Evolutionary conservation across 1,284 basidiomycete genomes (phyloP).

Genomic region (Schizophyllum amplum): DNA sequence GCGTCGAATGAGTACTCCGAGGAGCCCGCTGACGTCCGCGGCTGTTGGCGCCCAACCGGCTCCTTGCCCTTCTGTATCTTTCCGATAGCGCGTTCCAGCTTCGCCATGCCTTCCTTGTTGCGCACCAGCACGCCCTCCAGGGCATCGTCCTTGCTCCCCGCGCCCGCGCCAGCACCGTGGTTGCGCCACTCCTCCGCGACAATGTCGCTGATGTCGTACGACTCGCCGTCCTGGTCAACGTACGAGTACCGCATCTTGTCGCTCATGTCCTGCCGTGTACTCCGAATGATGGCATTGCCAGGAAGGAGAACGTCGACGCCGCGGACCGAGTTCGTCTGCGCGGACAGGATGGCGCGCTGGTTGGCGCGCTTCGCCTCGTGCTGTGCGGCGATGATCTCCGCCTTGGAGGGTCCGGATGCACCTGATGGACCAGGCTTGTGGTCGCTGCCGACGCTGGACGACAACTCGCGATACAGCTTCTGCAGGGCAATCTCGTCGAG

Average conservation of each 20-base stretch:
- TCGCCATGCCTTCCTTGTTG: constrained; percentile 52
- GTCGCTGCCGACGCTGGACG: constrained; percentile 21
- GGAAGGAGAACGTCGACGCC: constrained; percentile 85
- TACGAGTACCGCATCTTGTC: constrained; percentile 87
- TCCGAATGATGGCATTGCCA: constrained; percentile 77
- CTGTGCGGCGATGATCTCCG: constrained; percentile 91
- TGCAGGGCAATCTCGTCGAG: constrained; percentile 71
- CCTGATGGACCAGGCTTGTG: constrained; percentile 31
- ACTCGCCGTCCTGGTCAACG: constrained; percentile 79
- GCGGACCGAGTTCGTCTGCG: constrained; percentile 75
- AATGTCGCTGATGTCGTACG: constrained; percentile 87
- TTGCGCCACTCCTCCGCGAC: constrained; percentile 79
- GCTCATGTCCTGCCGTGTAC: constrained; percentile 60
- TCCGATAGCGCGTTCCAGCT: constrained; percentile 70
- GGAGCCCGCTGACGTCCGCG: constrained; percentile 33
- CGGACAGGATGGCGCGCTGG: constrained; percentile 79
- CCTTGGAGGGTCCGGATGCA: constrained; percentile 66
- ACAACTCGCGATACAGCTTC: constrained; percentile 60
- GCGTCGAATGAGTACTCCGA: constrained; percentile 51
- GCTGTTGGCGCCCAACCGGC: no score
- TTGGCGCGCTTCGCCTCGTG: constrained; percentile 77
- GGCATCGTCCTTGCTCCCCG: constrained; percentile 48
- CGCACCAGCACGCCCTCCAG: constrained; percentile 55
- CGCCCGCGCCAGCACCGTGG: constrained; percentile 22
- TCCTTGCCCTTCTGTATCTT: constrained; percentile 45